These are phyloP conservation scores for Naganishia vishniacii DNA, from an alignment of 768 basidiomycete species.

Conservation along the genomic window DNA sequence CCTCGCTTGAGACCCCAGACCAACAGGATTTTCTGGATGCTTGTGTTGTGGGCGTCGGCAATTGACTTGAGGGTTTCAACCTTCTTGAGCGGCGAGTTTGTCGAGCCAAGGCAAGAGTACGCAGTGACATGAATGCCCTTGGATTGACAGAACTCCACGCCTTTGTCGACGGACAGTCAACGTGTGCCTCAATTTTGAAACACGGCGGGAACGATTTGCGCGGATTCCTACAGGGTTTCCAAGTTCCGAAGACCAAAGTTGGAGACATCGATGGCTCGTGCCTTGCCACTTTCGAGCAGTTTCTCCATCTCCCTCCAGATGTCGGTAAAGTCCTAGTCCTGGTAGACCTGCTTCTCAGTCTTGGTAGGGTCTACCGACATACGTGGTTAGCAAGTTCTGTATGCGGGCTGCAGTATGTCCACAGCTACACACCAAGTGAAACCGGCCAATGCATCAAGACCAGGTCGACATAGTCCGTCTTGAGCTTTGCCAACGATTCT, in stretches of 20 bases:
- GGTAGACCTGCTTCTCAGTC: conserved; percentile 45
- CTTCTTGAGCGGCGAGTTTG: conserved; percentile 39
- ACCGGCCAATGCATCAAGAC: conserved; percentile 53
- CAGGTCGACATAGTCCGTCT: conserved; percentile 68
- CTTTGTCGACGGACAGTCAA: conserved; percentile 60
- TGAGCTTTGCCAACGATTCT: conserved; percentile 55
- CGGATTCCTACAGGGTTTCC: conserved; percentile 63
- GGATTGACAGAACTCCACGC: conserved; percentile 57
- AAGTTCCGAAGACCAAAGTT: conserved; percentile 67
- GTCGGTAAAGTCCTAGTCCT: conserved; percentile 65
- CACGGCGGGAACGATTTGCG: conserved; percentile 60
- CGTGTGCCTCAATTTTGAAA: conserved; percentile 58
- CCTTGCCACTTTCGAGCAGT: conserved; percentile 52
- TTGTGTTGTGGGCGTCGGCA: conserved; percentile 49
- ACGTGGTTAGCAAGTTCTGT: background rate
- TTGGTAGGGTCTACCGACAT: conserved; percentile 19
- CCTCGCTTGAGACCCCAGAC: conserved; percentile 57
- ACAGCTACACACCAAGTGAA: conserved; percentile 22
- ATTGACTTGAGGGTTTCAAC: conserved; percentile 38
- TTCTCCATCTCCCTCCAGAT: conserved; percentile 76
- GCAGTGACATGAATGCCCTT: conserved; percentile 63
- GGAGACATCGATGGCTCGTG: conserved; percentile 58
- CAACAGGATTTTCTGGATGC: conserved; percentile 55
- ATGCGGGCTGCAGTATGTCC: background rate
- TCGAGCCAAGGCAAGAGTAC: conserved; percentile 56